These are phyloP conservation scores for Yarrowia yakushimensis DNA, from an alignment of 805 yeast genomes.

Conservation along the genomic window DNA sequence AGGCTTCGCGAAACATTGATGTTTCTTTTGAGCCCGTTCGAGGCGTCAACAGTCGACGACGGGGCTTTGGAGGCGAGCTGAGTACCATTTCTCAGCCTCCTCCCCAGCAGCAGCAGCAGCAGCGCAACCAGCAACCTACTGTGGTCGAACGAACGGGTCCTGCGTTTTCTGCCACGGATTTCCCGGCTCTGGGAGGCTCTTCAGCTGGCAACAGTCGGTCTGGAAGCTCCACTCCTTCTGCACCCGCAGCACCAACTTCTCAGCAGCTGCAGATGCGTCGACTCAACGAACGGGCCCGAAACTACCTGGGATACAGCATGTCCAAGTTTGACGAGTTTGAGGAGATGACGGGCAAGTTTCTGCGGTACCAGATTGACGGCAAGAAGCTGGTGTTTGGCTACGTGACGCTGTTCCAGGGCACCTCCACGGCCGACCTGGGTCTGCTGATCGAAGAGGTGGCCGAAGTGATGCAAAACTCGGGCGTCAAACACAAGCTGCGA, in stretches of 20 bases:
- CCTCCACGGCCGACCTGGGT: constrained; percentile 10
- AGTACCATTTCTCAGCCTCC: constrained; percentile 48
- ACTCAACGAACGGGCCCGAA: constrained; percentile 80
- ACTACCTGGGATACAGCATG: constrained; percentile 58
- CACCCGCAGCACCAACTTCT: constrained; percentile 32
- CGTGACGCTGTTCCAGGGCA: constrained; percentile 46
- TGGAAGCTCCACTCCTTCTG: not conserved
- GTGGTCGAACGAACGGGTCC: constrained; percentile 19
- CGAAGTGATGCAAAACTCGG: constrained; percentile 7
- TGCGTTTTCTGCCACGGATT: constrained; percentile 27
- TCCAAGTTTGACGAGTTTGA: constrained; percentile 49
- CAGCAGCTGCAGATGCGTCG: constrained; percentile 54
- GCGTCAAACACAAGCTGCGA: constrained; percentile 1
- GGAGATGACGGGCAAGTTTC: constrained; percentile 48
- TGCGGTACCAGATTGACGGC: constrained; percentile 47
- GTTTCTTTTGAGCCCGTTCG: not conserved
- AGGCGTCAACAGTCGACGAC: constrained; percentile 30
- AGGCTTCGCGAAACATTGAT: constrained; percentile 4
- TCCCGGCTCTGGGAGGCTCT: constrained; percentile 32
- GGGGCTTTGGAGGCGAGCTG: constrained; percentile 56
- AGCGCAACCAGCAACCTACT: not conserved
- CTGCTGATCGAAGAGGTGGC: constrained; percentile 28
- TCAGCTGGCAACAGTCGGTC: not conserved
- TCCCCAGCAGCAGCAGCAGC: not conserved
- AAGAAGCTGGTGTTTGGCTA: constrained; percentile 48